Percentiles rank a stretch among this genome's conserved stretches.
Evolutionary conservation across 495 filamentous ascomycete genomes (phyloP).

Genomic region (Podospora sp.): DNA sequence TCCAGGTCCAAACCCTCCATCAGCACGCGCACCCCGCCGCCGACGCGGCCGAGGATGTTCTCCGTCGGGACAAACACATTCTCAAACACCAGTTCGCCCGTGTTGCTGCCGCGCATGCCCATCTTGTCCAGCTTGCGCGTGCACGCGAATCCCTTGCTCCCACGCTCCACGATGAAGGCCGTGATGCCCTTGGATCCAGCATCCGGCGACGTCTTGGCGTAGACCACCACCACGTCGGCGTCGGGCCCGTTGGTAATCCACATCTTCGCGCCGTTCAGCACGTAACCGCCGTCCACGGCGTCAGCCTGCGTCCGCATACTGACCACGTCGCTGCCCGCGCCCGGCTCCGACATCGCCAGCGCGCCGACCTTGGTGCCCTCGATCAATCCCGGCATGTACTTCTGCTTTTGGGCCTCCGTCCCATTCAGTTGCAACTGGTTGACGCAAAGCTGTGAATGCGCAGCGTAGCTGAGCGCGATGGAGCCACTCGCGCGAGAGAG

Average conservation of each 20-base stretch:
- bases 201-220: slow-evolving; percentile 88
- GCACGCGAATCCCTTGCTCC: slow-evolving; percentile 75
- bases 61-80: slow-evolving; percentile 85
- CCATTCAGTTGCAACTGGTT: slow-evolving; percentile 96
- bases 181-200: slow-evolving; percentile 89
- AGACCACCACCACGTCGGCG: slow-evolving; percentile 85
- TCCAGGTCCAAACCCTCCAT: slow-evolving; percentile 98
- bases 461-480: slow-evolving; percentile 89
- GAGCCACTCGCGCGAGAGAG: slow-evolving; percentile 67
- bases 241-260: slow-evolving; percentile 99
- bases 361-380: slow-evolving; percentile 83
- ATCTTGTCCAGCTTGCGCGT: slow-evolving; percentile 95
- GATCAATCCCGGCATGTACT: slow-evolving; percentile 80
- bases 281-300: slow-evolving; percentile 78
- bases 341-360: slow-evolving; percentile 93
- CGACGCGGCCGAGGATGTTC: slow-evolving; percentile 77
- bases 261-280: slow-evolving; percentile 95
- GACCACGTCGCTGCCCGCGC: slow-evolving; percentile 90
- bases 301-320: slow-evolving; percentile 89
- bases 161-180: slow-evolving; percentile 81
- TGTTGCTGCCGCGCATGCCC: slow-evolving; percentile 96
- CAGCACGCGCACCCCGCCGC: slow-evolving; percentile 83
- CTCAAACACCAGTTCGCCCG: slow-evolving; percentile 91
- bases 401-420: slow-evolving; percentile 71
- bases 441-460: slow-evolving; percentile 94